phyloP scores from a whole-genome alignment of 163 green algal genomes.

The Volvox carteri region DNA sequence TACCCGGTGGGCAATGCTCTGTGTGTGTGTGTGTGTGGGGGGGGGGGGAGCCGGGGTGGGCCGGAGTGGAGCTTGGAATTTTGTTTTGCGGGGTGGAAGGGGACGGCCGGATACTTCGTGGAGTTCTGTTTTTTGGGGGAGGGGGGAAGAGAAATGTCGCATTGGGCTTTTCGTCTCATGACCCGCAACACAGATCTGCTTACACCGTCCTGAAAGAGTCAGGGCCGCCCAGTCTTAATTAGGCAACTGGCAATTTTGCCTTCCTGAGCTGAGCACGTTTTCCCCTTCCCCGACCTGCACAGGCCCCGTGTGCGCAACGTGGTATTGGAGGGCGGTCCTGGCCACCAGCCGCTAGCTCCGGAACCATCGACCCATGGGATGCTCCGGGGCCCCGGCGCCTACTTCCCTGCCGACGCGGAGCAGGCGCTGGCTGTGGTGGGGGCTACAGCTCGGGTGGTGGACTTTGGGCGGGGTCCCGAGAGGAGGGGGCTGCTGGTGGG shows the following conservation, averaged over 20 bases:
- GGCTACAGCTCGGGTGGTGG: slow-evolving; percentile 8
- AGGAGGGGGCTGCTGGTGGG: slow-evolving; percentile 5
- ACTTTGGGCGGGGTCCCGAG: slow-evolving; percentile 22
- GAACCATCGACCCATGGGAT: slow-evolving; percentile 18
- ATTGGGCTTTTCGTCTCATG: too few species aligned
- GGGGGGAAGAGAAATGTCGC: too few species aligned
- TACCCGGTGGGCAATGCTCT: slow-evolving; percentile 4
- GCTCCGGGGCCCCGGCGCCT: slow-evolving; percentile 41
- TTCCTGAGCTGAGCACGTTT: too few species aligned
- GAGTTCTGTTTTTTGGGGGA: too few species aligned
- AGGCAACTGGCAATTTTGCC: too few species aligned
- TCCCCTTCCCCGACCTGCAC: background rate
- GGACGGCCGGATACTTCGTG: too few species aligned
- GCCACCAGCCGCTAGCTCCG: slow-evolving; percentile 22
- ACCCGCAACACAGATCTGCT: background rate
- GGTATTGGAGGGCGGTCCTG: background rate
- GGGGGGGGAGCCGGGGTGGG: background rate
- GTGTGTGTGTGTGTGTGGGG: too few species aligned
- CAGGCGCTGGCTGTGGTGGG: slow-evolving; percentile 29
- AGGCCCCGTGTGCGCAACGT: slow-evolving; percentile 10
- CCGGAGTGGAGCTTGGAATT: background rate
- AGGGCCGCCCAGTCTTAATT: too few species aligned
- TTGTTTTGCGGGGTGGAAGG: too few species aligned
- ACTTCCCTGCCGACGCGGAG: slow-evolving; percentile 12
- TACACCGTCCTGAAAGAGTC: too few species aligned